Evolutionary conservation across 768 basidiomycete species (phyloP), one percentile per base, ranked within the genome.

Genomic region (Solioccasus polychromus): DNA sequence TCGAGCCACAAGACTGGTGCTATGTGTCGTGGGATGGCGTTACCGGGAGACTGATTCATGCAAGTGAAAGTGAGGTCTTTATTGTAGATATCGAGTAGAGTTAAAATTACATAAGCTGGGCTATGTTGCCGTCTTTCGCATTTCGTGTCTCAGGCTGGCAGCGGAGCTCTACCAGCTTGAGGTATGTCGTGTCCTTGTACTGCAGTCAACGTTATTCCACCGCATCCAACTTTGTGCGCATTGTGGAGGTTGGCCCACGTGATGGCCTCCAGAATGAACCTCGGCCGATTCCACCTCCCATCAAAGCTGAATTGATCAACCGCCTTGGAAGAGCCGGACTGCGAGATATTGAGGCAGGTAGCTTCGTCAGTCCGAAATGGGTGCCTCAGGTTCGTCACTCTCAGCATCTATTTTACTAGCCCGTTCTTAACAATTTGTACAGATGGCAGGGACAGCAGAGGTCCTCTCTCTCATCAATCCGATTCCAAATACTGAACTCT

Each of bases 261-360:
- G 93, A 97, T 66, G 93, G 93, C 1, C 74, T 97, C 10, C 92
- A 95, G 70, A 95, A 95, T 58, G 88, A 96, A 58, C 82, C 83
- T 52, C 73, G 76, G 0, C 69, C 82, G 5, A 81, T 95, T 7
- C 76, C 86, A 22, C 80, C 83, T 2, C 77, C 78, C 23, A 68
- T 85, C 48, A 94, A 94, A 64, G 78, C 83, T 15, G 85, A 87
- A 49, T 77, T 97, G 42, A 81, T 97, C 45, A 78, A 88, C 51
- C 71, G 83, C 12, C 79, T 97, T 10, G 79, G 77, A 3, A 62
- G 61, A 15, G 83, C 89, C 9, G 92, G 91, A 0, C 60, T 82
- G 54, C 70, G 71, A 49, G 79, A 71, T 45, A 84, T 94, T 53
- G 92, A 94, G 66, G 79, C 81, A 1, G 92, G 92, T 7, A 91